Conservation (phyloP, 495 filamentous ascomycete species). For the Melanomma pulvis-pyrius region DNA sequence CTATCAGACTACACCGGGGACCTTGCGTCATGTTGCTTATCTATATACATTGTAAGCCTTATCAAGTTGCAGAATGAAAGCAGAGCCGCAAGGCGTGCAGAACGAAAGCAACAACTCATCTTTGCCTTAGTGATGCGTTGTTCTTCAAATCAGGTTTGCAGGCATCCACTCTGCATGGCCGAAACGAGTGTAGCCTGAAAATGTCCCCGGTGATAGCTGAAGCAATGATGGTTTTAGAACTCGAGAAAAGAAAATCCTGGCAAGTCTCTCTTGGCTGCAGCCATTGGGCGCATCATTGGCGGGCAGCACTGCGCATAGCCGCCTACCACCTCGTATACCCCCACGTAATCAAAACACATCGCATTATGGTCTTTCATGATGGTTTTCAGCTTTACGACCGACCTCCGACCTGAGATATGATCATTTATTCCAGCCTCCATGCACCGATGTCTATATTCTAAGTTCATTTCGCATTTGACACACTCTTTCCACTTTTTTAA, state of each 20-base stretch:
- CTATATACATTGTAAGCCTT: not conserved
- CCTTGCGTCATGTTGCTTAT: not conserved
- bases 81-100: not conserved
- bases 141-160: not conserved
- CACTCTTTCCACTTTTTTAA: not conserved
- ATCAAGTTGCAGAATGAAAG: not conserved
- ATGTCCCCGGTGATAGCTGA: not conserved
- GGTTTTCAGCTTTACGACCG: not conserved
- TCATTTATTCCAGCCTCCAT: not conserved
- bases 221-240: not conserved
- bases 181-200: too few relatives aligned
- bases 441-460: not conserved
- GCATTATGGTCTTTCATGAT: not conserved
- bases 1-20: not conserved
- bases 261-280: too few relatives aligned
- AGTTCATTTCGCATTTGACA: not conserved
- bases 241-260: too few relatives aligned
- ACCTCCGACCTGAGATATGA: not conserved
- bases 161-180: not conserved
- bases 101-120: not conserved
- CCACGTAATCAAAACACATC: not conserved
- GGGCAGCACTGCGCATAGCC: not conserved
- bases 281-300: not conserved
- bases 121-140: not conserved
- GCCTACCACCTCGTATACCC: slow-evolving; percentile 8